phyloP scores from a whole-genome alignment of 495 filamentous ascomycete species.

The Daldinia bambusicola region DNA sequence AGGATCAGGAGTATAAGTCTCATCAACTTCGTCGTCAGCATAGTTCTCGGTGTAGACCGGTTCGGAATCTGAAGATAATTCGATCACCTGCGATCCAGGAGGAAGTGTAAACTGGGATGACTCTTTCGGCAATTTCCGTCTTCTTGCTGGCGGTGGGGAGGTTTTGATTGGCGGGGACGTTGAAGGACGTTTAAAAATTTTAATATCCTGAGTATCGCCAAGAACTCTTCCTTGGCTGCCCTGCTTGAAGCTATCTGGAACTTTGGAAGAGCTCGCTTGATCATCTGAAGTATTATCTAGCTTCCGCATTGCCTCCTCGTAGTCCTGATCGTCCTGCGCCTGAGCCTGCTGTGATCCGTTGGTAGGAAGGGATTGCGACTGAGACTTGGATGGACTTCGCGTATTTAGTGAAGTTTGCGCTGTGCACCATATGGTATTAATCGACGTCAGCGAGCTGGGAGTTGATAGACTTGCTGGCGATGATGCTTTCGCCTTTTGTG shows the following conservation, averaged over 20 bases:
- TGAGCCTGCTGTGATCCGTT: constrained; percentile 38
- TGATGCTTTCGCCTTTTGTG: neutral
- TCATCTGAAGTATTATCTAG: constrained; percentile 46
- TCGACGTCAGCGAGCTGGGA: constrained; percentile 49
- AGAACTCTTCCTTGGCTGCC: constrained; percentile 8
- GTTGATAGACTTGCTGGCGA: constrained; percentile 31
- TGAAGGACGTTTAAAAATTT: neutral
- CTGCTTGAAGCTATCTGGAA: constrained; percentile 24
- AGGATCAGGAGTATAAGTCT: constrained; percentile 47
- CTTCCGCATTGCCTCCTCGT: constrained; percentile 50
- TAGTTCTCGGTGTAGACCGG: constrained; percentile 53
- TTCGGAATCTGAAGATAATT: constrained; percentile 54
- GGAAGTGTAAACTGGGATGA: constrained; percentile 48
- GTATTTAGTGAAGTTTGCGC: constrained; percentile 45
- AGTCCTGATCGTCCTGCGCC: constrained; percentile 44
- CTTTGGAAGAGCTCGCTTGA: constrained; percentile 25
- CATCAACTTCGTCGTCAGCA: constrained; percentile 57
- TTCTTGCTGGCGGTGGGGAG: constrained; percentile 32
- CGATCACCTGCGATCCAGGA: constrained; percentile 53
- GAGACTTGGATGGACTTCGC: constrained; percentile 36
- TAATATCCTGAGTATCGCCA: neutral
- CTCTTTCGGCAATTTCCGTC: constrained; percentile 10
- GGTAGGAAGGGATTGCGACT: constrained; percentile 14
- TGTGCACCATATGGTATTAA: constrained; percentile 52
- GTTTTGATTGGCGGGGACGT: constrained; percentile 26